Evolutionary conservation across 768 basidiomycete species (phyloP).

Genomic region (Saitozyma sp.): DNA sequence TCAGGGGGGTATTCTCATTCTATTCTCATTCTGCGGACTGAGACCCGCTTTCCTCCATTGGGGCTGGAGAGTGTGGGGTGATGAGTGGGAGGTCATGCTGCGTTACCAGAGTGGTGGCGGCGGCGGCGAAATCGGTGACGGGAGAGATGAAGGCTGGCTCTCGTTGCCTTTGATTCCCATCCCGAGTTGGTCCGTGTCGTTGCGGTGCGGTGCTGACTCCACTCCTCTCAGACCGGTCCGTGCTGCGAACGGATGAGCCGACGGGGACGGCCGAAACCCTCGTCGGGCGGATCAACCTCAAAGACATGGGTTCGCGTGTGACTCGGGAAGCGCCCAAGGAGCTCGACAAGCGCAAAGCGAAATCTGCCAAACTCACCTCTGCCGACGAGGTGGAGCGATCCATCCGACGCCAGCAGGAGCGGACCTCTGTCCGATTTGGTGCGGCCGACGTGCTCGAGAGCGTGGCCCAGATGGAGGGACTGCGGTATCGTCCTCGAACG

Average conservation of each 20-base stretch:
- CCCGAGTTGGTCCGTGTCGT: too few species aligned
- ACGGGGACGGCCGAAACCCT: slow-evolving; percentile 94
- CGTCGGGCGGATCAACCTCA: slow-evolving; percentile 81
- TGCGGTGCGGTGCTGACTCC: not conserved
- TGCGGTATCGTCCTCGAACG: slow-evolving; percentile 88
- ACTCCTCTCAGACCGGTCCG: slow-evolving; percentile 38
- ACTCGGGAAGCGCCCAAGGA: slow-evolving; percentile 80
- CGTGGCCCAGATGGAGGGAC: slow-evolving; percentile 87
- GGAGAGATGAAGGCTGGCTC: not conserved
- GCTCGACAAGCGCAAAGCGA: slow-evolving; percentile 90
- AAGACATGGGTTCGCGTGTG: slow-evolving; percentile 91
- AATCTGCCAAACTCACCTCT: slow-evolving; percentile 56
- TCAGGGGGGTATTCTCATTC: not conserved
- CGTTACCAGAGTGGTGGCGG: too few species aligned
- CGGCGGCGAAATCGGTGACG: not conserved
- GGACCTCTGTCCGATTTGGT: slow-evolving; percentile 61
- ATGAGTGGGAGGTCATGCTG: too few species aligned
- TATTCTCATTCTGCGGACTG: not conserved
- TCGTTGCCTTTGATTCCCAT: too few species aligned
- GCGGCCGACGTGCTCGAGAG: slow-evolving; percentile 89
- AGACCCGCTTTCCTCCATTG: too few species aligned
- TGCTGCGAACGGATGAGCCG: slow-evolving; percentile 86
- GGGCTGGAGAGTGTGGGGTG: too few species aligned
- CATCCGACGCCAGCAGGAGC: slow-evolving; percentile 60
- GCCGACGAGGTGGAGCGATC: slow-evolving; percentile 49